These are phyloP conservation scores for Lonicera japonica DNA, from an alignment of 129 eudicot genomes.

Conservation along the genomic window DNA sequence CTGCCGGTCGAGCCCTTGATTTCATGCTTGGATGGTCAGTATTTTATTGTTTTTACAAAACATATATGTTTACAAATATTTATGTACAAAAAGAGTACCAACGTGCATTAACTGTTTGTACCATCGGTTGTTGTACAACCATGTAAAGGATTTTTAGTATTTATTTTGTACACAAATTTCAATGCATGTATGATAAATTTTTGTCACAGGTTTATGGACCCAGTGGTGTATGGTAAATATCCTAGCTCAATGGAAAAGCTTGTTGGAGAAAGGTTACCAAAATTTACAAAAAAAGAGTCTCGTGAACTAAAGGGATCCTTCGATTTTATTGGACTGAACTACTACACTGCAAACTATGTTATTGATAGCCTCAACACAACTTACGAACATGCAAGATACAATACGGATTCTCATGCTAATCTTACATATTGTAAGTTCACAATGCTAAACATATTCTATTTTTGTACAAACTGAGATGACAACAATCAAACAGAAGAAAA, in stretches of 20 bases:
- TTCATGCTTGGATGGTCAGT: slow-evolving; percentile 42
- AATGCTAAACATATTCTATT: no score
- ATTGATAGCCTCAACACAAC: neutral
- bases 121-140: no score
- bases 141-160: neutral
- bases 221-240: slow-evolving; percentile 27
- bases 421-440: slow-evolving; percentile 9
- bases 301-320: slow-evolving; percentile 25
- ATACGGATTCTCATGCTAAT: slow-evolving; percentile 13
- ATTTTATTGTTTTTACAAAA: neutral
- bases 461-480: neutral
- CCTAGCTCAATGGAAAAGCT: slow-evolving; percentile 16
- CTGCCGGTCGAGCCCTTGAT: slow-evolving; percentile 29
- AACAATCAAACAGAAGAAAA: neutral
- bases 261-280: slow-evolving; percentile 28
- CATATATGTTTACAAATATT: no score
- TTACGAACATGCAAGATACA: slow-evolving; percentile 4
- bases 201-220: slow-evolving; percentile 29
- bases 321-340: slow-evolving; percentile 37
- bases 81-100: no score
- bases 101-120: no score
- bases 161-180: neutral
- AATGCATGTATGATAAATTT: neutral
- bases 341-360: slow-evolving; percentile 32
- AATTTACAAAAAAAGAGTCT: slow-evolving; percentile 22